Base-by-base conservation (phyloP, 192 early-diverging fungal species). In the Tieghemiomyces parasiticus region DNA sequence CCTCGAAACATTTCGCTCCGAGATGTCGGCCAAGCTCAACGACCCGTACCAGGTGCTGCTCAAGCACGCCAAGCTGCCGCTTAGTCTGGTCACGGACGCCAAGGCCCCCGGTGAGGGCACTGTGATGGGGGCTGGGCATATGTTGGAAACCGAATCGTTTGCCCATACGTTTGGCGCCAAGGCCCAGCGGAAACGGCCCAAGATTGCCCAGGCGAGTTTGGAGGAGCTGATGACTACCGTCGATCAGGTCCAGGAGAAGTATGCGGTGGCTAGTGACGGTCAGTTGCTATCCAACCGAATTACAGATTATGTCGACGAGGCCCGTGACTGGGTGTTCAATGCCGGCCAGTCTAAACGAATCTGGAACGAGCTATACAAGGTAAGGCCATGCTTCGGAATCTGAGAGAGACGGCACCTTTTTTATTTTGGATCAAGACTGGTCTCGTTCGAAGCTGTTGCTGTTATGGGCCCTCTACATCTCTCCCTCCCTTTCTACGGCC, bases 321-420 rank as follows among this genome's bases (percentile, higher is more conserved):
- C 81, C 26, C 78, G 88, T 62, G 90, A 93, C 66, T 90, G 90
- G 66, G 84, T 91, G 61, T 85, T 99, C 64, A 82, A 80, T 33
- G 92, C 91, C 46, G 95, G 95, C 58, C 91, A 93, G 64, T 93
- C 91, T 1, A 92, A 89, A 69, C 85, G 95, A 67, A 99, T 99
- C 60, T 99, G 95, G 95, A 87, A 87, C 73, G 95, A 99, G 71
- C 74, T 99, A 42, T 96, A 99, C 80, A 99, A 99, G 77, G 78
- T 77, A 33, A 46, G 35, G n/a, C n/a, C n/a, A n/a, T n/a, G n/a
- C n/a, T n/a, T 33, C 30, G 47, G 14, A 19, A 63, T 42, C 63
- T 48, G 35, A n/a, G 2, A 68, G 22, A 30, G 9, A 44, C 46
- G 20, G 8, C 14, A 59, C 29, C 46, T 62, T 13, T 50, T 6